phyloP scores from a whole-genome alignment of 1,284 basidiomycete genomes.

The Wolfiporia cocos region DNA sequence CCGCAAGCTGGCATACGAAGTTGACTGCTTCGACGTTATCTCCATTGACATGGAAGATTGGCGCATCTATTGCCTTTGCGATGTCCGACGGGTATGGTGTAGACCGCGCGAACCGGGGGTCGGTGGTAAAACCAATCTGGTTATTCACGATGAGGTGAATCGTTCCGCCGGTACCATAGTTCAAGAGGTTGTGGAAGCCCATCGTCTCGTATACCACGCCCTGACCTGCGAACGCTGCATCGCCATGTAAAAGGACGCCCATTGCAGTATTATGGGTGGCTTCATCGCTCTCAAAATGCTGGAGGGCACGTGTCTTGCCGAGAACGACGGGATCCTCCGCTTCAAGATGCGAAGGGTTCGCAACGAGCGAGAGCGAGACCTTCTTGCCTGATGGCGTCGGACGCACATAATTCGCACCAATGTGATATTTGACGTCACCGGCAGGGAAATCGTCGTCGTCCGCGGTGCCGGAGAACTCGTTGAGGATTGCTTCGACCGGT shows the following conservation, averaged over 20 bases:
- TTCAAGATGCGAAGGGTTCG: slow-evolving; percentile 98
- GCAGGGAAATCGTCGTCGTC: slow-evolving; percentile 74
- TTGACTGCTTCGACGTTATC: slow-evolving; percentile 98
- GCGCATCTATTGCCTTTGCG: slow-evolving; percentile 97
- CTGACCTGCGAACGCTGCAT: slow-evolving; percentile 98
- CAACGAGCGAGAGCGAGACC: slow-evolving; percentile 94
- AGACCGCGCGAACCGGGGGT: slow-evolving; percentile 95
- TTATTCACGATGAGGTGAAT: slow-evolving; percentile 99
- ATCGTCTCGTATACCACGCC: slow-evolving; percentile 99
- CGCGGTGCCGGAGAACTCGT: slow-evolving; percentile 86
- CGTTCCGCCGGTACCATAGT: slow-evolving; percentile 96
- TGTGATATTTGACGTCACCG: slow-evolving; percentile 99
- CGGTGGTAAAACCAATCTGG: slow-evolving; percentile 99
- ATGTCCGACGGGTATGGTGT: slow-evolving; percentile 99
- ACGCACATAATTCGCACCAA: slow-evolving; percentile 98
- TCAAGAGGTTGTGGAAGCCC: slow-evolving; percentile 95
- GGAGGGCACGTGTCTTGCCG: slow-evolving; percentile 95
- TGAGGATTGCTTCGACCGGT: slow-evolving; percentile 96
- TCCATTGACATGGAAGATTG: slow-evolving; percentile 99
- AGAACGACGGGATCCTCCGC: slow-evolving; percentile 97
- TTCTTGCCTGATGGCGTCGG: slow-evolving; percentile 98
- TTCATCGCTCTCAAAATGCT: slow-evolving; percentile 92
- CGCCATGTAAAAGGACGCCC: slow-evolving; percentile 95
- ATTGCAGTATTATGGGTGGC: slow-evolving; percentile 76
- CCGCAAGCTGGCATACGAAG: slow-evolving; percentile 96